Conservation (phyloP, 176 grass and related monocot species). For the Oryza meridionalis region DNA sequence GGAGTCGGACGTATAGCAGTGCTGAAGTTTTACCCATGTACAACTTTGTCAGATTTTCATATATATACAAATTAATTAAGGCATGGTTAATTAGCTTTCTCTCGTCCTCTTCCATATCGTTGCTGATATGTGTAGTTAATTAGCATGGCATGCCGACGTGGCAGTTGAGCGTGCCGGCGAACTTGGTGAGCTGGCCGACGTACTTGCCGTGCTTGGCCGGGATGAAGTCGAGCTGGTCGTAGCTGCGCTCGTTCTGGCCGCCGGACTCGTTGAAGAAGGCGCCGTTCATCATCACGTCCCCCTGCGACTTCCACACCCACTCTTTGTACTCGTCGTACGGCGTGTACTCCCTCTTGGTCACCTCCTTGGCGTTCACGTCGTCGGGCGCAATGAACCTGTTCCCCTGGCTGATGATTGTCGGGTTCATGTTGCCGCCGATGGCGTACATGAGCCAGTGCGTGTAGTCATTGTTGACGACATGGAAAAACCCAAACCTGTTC, state of each 20-base stretch:
- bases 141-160: no score
- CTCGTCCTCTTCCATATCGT: no score
- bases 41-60: no score
- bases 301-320: conserved; percentile 87
- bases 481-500: conserved; percentile 71
- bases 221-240: conserved; percentile 54
- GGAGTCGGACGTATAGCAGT: no score
- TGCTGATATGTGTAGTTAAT: no score
- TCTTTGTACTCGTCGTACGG: conserved; percentile 55
- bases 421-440: conserved; percentile 70
- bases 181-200: conserved; percentile 55
- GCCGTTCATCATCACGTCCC: conserved; percentile 60
- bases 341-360: conserved; percentile 78
- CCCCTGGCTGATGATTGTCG: conserved; percentile 90
- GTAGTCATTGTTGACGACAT: conserved; percentile 95
- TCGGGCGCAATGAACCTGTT: conserved; percentile 66
- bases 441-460: conserved; percentile 91
- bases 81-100: no score
- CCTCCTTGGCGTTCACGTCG: conserved; percentile 55
- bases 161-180: conserved; percentile 50
- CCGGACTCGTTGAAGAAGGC: conserved; percentile 89
- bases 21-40: no score
- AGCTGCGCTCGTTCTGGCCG: conserved; percentile 14
- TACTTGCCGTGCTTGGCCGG: conserved; percentile 56
- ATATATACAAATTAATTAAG: no score